Evolutionary conservation across 805 yeast species (phyloP).

Genomic region (Saturnispora hagleri): DNA sequence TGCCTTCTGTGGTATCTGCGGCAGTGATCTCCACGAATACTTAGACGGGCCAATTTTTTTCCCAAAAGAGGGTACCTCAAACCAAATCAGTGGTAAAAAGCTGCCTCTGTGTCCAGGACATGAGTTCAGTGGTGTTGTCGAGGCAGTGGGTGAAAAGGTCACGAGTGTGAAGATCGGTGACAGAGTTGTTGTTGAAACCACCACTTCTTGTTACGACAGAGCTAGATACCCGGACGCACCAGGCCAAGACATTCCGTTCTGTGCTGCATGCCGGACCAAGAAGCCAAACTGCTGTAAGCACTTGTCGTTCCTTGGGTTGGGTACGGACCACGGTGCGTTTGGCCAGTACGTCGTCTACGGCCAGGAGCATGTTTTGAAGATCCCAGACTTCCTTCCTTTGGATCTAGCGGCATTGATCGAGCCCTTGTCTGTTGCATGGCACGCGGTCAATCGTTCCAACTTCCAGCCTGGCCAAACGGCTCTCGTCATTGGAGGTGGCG

Average conservation of each 20-base stretch:
- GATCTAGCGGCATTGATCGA: conserved; percentile 42
- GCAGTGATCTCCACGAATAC: conserved; percentile 52
- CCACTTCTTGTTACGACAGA: conserved; percentile 39
- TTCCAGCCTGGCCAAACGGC: conserved; percentile 36
- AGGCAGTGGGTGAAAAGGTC: conserved; percentile 39
- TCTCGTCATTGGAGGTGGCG: conserved; percentile 52
- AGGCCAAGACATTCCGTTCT: conserved; percentile 24
- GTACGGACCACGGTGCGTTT: conserved; percentile 40
- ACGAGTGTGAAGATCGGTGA: conserved; percentile 39
- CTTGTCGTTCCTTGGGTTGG: conserved; percentile 40
- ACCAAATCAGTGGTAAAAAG: conserved; percentile 32
- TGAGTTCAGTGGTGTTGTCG: conserved; percentile 24
- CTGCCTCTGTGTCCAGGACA: conserved; percentile 32
- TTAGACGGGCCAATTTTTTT: conserved; percentile 53
- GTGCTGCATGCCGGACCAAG: conserved; percentile 37
- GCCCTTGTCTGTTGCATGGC: conserved; percentile 54
- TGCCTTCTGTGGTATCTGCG: conserved; percentile 53
- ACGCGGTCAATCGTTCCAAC: conserved; percentile 43
- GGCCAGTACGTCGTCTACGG: conserved; percentile 33
- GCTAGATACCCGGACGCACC: conserved; percentile 24
- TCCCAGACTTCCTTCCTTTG: conserved; percentile 26
- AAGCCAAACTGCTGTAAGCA: conserved; percentile 37
- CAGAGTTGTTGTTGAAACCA: conserved; percentile 55
- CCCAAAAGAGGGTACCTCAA: conserved; percentile 19
- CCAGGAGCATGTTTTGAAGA: conserved; percentile 27